Evolutionary conservation across 176 grass and related monocot species (phyloP).

Genomic region (Eleusine coracana): DNA sequence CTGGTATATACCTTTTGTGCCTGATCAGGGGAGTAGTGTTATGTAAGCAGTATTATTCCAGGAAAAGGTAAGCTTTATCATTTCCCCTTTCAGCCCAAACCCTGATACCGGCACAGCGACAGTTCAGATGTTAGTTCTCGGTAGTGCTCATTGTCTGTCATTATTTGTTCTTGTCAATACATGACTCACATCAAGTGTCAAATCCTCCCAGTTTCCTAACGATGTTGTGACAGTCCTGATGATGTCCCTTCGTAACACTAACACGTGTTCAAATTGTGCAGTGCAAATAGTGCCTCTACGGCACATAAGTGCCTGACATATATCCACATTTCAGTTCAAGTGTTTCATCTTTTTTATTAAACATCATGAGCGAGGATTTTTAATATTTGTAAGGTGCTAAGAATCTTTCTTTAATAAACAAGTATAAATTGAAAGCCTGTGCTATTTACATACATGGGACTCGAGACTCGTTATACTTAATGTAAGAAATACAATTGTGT

Average conservation of each 20-base stretch:
- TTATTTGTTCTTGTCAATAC: not conserved
- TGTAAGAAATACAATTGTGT: not conserved
- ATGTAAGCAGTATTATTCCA: conserved; percentile 12
- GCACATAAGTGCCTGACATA: not conserved
- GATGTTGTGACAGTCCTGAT: not conserved
- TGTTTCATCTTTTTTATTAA: not conserved
- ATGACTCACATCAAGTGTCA: not conserved
- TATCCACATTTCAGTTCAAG: not conserved
- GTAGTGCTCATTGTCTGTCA: not conserved
- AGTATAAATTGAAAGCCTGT: not conserved
- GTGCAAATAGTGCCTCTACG: not conserved
- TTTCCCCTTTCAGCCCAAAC: not conserved
- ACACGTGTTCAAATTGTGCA: not conserved
- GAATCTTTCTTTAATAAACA: not conserved
- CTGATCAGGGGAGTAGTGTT: not conserved
- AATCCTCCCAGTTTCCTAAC: conserved; percentile 4
- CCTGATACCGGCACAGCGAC: not conserved
- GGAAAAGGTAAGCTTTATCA: not conserved
- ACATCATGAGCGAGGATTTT: not conserved
- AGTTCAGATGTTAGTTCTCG: conserved; percentile 10
- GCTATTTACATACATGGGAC: conserved; percentile 3
- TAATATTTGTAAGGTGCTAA: not conserved
- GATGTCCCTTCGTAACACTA: not conserved
- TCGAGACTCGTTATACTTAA: not conserved
- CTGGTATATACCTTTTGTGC: not conserved